Percentiles rank a stretch among this genome's conserved stretches.
phyloP scores from a whole-genome alignment of 345 rosid genomes.

The Eucalyptus caleyi region DNA sequence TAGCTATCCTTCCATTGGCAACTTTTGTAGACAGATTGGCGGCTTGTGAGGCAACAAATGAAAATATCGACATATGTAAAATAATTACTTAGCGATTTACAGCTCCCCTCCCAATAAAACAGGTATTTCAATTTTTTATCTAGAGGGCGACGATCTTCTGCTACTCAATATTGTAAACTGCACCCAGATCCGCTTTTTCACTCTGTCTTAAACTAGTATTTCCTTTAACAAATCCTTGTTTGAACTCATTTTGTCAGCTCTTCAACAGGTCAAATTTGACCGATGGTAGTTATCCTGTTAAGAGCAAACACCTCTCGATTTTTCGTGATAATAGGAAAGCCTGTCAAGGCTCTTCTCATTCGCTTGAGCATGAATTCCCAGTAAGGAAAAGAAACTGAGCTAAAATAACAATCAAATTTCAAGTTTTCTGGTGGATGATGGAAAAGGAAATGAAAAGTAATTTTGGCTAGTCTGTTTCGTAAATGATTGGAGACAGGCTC shows the following conservation, averaged over 20 bases:
- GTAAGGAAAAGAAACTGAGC: background rate
- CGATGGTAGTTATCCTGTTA: background rate
- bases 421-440: background rate
- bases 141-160: background rate
- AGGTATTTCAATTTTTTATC: background rate
- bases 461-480: background rate
- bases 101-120: background rate
- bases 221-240: background rate
- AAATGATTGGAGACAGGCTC: background rate
- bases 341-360: background rate
- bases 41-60: background rate
- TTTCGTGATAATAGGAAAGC: background rate
- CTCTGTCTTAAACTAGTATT: background rate
- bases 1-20: background rate
- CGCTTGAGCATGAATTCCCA: background rate
- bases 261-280: background rate
- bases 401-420: background rate
- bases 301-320: background rate
- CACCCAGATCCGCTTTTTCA: background rate
- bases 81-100: background rate
- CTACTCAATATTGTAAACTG: no score
- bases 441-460: background rate
- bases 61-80: background rate
- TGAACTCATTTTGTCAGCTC: background rate
- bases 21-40: background rate